Base-by-base conservation (phyloP, 2,329 filamentous ascomycete genomes). In the Aciculosporium take region DNA sequence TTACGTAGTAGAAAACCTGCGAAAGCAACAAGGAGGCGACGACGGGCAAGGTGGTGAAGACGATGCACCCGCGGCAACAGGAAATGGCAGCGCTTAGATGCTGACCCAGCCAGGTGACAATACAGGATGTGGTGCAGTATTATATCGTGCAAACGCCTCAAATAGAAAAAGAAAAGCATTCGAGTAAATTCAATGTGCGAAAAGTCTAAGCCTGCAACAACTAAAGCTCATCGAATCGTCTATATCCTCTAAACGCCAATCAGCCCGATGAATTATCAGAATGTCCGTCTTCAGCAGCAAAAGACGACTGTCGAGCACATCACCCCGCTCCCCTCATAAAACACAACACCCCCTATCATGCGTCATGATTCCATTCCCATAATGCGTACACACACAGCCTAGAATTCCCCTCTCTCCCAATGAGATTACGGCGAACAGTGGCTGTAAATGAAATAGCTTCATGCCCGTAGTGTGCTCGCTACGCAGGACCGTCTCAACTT, bases 1-100 rank as follows among this genome's bases (percentile, higher is more conserved):
- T 25, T 71, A 71, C 43, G 65, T 57, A 13, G 61, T 61, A 1
- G 69, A 70, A 48, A 63, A 59, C 30, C 50, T 74, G 48, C 64
- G 70, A 36, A 74, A 74, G 51, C 56, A 63, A 4, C 46, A 51
- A 15, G 37, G 52, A 44, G 25, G 46, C 37, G 37, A 44, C 20
- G 51, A 51, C 5, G 56, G 48, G 17, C 52, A 29, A 20, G 21
- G 15, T 4, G 20, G 40, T 27, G 18, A 42, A 12, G 29, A 48
- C 5, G 48, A 39, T 13, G 46, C 40, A n/a, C 30, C 29, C 9
- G 39, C 45, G 18, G 27, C 29, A 3, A 12, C 33, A 20, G 33
- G 7, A 30, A 24, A 35, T 24, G 38, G n/a, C 10, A 24, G 17
- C 13, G n/a, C 13, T n/a, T 37, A 40, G 7, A 15, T 10, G 9